These are phyloP conservation scores for Tolypocladium album DNA, from an alignment of 2,329 filamentous ascomycete genomes.

Conservation along the genomic window DNA sequence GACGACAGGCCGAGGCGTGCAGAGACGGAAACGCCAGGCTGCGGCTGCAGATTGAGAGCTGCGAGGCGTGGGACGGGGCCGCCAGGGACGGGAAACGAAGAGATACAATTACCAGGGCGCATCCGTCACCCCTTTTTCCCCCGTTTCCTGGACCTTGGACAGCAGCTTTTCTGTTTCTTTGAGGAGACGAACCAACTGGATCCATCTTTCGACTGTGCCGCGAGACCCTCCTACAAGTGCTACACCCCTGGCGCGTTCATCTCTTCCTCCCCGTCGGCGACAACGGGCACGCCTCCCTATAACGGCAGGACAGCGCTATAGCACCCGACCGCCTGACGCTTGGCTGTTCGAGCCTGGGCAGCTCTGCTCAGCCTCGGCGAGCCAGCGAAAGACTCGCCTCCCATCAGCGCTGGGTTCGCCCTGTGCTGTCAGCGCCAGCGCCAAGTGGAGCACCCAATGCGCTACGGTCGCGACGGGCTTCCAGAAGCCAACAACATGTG, in stretches of 20 bases:
- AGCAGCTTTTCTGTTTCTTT: neutral
- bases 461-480: neutral
- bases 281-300: neutral
- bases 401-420: neutral
- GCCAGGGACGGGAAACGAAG: neutral
- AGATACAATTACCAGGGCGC: neutral
- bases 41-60: neutral
- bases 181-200: neutral
- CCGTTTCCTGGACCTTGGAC: neutral
- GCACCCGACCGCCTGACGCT: neutral
- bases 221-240: no score
- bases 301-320: neutral
- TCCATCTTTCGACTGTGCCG: neutral
- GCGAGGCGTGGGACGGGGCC: neutral
- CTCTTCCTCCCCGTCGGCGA: neutral
- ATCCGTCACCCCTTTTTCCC: neutral
- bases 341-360: no score
- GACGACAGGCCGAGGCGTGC: neutral
- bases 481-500: conserved; percentile 6
- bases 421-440: neutral
- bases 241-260: no score
- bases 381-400: neutral
- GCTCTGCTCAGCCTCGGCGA: neutral
- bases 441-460: neutral
- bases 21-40: neutral